These are phyloP conservation scores for Hygrophorus russula DNA, from an alignment of 768 basidiomycete genomes.

Conservation along the genomic window DNA sequence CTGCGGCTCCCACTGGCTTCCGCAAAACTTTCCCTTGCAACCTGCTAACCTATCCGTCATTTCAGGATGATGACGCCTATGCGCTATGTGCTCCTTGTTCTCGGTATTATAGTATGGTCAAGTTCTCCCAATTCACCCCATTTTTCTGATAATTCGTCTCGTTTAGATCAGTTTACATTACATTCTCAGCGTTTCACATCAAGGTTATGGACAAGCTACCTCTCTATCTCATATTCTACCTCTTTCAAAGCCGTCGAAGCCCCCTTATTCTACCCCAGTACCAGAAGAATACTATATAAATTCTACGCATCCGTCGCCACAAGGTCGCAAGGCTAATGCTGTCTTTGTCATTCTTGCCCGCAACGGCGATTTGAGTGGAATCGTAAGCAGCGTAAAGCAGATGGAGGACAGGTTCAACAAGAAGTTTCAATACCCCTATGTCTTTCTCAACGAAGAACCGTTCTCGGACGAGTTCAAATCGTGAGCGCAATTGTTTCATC, in stretches of 20 bases:
- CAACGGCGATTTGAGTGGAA: conserved; percentile 48
- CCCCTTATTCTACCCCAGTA: conserved; percentile 49
- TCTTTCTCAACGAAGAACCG: conserved; percentile 75
- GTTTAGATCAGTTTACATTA: conserved; percentile 45
- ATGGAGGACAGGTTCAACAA: conserved; percentile 89
- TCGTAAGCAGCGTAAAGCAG: conserved; percentile 57
- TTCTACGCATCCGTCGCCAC: conserved; percentile 22
- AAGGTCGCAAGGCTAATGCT: conserved; percentile 66
- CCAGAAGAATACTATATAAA: conserved; percentile 44
- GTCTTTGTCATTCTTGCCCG: conserved; percentile 72
- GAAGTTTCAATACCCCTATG: conserved; percentile 74
- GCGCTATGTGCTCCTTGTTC: conserved; percentile 41
- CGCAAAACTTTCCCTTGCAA: not conserved
- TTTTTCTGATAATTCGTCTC: not conserved
- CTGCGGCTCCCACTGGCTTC: not conserved
- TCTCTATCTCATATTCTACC: conserved; percentile 35
- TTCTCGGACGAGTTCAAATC: conserved; percentile 67
- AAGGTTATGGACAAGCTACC: conserved; percentile 50
- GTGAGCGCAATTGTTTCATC: conserved; percentile 20
- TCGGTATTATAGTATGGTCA: conserved; percentile 34
- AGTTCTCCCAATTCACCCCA: not conserved
- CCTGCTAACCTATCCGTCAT: not conserved
- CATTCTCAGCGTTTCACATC: conserved; percentile 55
- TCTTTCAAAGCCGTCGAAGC: conserved; percentile 19
- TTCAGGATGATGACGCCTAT: conserved; percentile 43